These are phyloP conservation scores for Hypomontagnella submonticulosa DNA, from an alignment of 495 filamentous ascomycete genomes.

Conservation along the genomic window DNA sequence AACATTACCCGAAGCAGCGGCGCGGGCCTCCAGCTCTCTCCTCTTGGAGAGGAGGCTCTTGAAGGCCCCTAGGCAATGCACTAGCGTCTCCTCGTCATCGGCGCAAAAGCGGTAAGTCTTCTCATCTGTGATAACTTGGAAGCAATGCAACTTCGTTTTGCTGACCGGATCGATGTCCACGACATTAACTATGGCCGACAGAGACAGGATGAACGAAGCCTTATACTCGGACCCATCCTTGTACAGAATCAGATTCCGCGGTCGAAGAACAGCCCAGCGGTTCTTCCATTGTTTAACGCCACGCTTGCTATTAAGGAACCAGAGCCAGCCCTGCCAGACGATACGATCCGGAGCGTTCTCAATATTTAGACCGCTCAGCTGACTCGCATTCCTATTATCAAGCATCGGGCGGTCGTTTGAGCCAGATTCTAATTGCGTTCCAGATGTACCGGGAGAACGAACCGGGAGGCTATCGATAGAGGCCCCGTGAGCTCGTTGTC, in stretches of 20 bases:
- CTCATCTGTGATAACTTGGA: constrained; percentile 95
- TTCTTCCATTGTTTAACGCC: constrained; percentile 95
- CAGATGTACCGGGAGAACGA: constrained; percentile 51
- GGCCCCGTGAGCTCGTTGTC: constrained; percentile 51
- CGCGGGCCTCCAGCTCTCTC: constrained; percentile 61
- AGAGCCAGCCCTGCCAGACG: constrained; percentile 91
- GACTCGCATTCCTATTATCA: constrained; percentile 64
- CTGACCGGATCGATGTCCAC: constrained; percentile 92
- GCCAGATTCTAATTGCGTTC: constrained; percentile 34
- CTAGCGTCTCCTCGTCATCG: constrained; percentile 80
- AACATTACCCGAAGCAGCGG: constrained; percentile 44
- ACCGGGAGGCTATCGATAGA: constrained; percentile 58
- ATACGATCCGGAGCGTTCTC: constrained; percentile 74
- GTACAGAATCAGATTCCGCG: constrained; percentile 88
- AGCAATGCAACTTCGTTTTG: constrained; percentile 82
- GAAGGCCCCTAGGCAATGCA: constrained; percentile 86
- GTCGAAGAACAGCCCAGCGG: constrained; percentile 90
- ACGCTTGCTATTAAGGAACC: constrained; percentile 84
- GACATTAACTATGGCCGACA: constrained; percentile 85
- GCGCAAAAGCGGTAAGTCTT: constrained; percentile 91
- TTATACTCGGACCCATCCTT: constrained; percentile 94
- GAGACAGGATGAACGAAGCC: constrained; percentile 81
- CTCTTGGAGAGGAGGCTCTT: constrained; percentile 87
- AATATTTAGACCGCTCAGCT: constrained; percentile 63
- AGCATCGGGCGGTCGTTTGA: constrained; percentile 43